Base-by-base conservation (phyloP, 1,284 basidiomycete genomes). In the Ustilago vetiveriae region DNA sequence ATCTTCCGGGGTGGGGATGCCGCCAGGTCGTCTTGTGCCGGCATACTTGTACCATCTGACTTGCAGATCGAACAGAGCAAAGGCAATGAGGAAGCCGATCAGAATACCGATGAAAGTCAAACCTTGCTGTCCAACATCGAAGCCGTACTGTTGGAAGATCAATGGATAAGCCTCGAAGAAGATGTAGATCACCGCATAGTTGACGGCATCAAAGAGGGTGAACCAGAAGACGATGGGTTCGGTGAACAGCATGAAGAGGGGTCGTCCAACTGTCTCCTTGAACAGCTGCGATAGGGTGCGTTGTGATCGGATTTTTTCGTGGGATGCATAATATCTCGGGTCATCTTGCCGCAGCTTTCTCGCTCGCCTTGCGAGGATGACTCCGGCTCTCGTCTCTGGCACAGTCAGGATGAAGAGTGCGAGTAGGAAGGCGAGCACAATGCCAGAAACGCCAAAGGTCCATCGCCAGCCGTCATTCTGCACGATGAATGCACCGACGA, bases 121-220 rank as follows among this genome's bases (percentile, higher is more conserved):
- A 19, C 72, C 70, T 33, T 69, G 63, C 37, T 69, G 50, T 4
- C 69, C 63, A 2, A 42, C 39, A 21, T 44, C 51, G 52, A 75
- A 80, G 21, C 57, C 55, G 26, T 63, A 74, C n/a, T 78, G 70
- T 10, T 24, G 39, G 49, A 82, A 84, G 40, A 84, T 76, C 40
- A 82, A 72, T 1, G 83, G 80, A 65, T 80, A 79, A 6, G 82
- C 73, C 46, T 81, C 80, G 57, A 84, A 76, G 62, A 82, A 81
- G 40, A 79, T 76, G 73, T 83, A 84, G 21, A 83, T 79, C 3
- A 83, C 74, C 11, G 60, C 53, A 47, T 78, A 79, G 44, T 77
- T 78, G 30, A 65, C 30, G 3, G 67, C 59, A 33, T 79, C 72
- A 39, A 83, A 84, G 4, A 66, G n/a, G 19, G 64, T 51, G 30